A percentile compares a stretch with the other conserved stretches of the same genome.
Conservation (phyloP, 129 eudicot genomes). For the Helianthus tuberosus region DNA sequence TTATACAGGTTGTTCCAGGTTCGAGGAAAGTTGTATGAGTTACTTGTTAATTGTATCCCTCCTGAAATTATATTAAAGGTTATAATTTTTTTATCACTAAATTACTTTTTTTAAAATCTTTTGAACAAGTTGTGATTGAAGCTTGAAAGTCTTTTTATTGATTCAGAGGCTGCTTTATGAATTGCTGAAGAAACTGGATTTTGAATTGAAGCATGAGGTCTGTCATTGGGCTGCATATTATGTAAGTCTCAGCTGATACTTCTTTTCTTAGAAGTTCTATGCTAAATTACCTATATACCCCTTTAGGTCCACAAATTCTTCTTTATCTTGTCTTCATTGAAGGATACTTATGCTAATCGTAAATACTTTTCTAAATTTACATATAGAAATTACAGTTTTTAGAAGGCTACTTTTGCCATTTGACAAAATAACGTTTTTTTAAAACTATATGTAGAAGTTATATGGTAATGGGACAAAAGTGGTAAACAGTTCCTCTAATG, state of each 20-base stretch:
- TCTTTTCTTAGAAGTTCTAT: neutral
- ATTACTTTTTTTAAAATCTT: neutral
- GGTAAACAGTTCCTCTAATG: conserved; percentile 1
- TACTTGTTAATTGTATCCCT: conserved; percentile 84
- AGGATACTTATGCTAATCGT: neutral
- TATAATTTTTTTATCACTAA: neutral
- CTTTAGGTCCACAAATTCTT: neutral
- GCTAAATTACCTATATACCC: neutral
- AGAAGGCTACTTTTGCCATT: neutral
- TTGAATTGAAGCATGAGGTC: conserved; percentile 89
- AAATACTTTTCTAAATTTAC: neutral
- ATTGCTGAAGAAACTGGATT: conserved; percentile 85
- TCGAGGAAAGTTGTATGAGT: conserved; percentile 89
- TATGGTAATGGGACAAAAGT: neutral
- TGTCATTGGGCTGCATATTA: conserved; percentile 99
- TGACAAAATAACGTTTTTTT: neutral
- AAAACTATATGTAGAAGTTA: neutral
- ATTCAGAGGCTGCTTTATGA: conserved; percentile 87
- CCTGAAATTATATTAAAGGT: conserved; percentile 92
- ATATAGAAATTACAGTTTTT: neutral
- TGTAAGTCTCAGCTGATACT: conserved; percentile 52
- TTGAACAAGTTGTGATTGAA: neutral
- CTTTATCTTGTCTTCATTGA: neutral
- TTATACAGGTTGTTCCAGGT: conserved; percentile 80
- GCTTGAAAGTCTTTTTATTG: conserved; percentile 26